Evolutionary conservation across 176 grass and related monocot genomes (phyloP).

Genomic region (Carex cristatella): DNA sequence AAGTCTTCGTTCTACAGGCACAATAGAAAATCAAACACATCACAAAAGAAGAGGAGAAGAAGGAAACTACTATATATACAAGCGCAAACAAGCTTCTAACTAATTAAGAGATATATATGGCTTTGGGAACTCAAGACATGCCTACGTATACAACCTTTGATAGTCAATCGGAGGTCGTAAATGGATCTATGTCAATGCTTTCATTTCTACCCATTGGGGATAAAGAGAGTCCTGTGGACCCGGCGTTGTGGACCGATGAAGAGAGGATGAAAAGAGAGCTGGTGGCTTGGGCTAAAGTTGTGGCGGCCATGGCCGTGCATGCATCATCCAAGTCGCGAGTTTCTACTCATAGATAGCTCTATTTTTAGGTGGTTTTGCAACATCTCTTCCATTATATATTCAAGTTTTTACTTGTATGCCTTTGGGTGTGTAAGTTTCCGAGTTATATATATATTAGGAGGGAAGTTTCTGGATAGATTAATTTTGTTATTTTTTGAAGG

Average conservation of each 20-base stretch:
- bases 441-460: background rate
- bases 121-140: conserved; percentile 26
- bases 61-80: background rate
- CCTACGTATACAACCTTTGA: background rate
- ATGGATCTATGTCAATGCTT: background rate
- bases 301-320: conserved; percentile 54
- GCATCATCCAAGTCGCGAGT: conserved; percentile 15
- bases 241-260: conserved; percentile 34
- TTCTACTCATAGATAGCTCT: background rate
- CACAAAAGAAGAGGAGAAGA: background rate
- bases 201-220: conserved; percentile 18
- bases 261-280: conserved; percentile 60
- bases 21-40: background rate
- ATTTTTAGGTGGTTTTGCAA: background rate
- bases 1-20: background rate
- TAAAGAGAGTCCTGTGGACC: conserved; percentile 29
- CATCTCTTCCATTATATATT: background rate
- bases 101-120: conserved; percentile 12
- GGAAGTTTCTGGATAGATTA: background rate
- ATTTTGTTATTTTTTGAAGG: background rate
- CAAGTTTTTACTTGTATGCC: conserved; percentile 15
- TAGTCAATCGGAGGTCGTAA: background rate
- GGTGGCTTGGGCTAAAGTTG: conserved; percentile 66
- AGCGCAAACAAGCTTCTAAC: background rate
- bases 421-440: conserved; percentile 13